Conservation (phyloP, 345 rosid species). For the Clarkia xantiana region DNA sequence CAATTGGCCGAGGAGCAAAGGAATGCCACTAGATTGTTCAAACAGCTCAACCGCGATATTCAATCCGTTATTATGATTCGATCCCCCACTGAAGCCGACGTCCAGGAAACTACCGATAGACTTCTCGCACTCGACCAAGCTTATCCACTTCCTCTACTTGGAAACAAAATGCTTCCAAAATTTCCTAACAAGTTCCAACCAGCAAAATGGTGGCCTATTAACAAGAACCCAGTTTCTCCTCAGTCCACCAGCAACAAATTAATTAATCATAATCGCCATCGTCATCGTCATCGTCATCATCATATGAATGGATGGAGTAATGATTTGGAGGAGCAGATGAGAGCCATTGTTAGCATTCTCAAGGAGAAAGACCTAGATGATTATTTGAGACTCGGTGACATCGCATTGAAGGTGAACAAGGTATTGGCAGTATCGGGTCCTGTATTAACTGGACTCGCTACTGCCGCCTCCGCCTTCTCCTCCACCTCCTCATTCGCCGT, state of each 20-base stretch:
- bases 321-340: constrained; percentile 29
- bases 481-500: not conserved
- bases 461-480: constrained; percentile 8
- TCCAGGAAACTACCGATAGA: constrained; percentile 26
- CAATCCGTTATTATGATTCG: constrained; percentile 14
- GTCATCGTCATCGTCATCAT: no score
- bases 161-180: constrained; percentile 36
- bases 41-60: constrained; percentile 27
- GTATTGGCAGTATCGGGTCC: constrained; percentile 34
- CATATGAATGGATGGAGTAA: constrained; percentile 25
- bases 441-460: constrained; percentile 25
- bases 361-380: constrained; percentile 30
- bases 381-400: constrained; percentile 23
- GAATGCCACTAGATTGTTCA: constrained; percentile 35
- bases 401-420: constrained; percentile 25
- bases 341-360: constrained; percentile 17
- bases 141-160: constrained; percentile 42
- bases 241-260: not conserved
- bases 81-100: constrained; percentile 16
- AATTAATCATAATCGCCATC: no score
- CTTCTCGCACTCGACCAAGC: constrained; percentile 39
- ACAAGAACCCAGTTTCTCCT: no score
- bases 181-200: constrained; percentile 32
- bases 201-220: constrained; percentile 27
- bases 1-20: constrained; percentile 52